These are phyloP conservation scores for Sugiyamaella castrensis DNA, from an alignment of 1,139 yeast genomes.

Conservation along the genomic window DNA sequence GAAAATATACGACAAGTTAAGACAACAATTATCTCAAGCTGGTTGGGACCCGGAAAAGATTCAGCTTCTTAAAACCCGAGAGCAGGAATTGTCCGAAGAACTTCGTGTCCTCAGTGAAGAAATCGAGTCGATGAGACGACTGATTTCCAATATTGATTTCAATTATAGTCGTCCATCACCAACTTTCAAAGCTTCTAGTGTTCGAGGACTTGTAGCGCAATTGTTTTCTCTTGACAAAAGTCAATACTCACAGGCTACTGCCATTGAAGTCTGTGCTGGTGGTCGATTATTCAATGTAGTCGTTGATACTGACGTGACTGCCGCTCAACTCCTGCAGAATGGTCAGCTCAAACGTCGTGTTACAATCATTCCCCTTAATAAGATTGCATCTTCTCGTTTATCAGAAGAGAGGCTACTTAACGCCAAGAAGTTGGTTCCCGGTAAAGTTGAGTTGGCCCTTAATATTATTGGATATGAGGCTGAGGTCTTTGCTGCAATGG, in stretches of 20 bases:
- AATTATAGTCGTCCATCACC: constrained; percentile 63
- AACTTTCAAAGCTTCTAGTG: constrained; percentile 55
- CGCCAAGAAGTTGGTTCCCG: constrained; percentile 74
- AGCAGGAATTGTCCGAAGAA: constrained; percentile 33
- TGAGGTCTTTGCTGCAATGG: constrained; percentile 79
- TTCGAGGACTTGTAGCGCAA: constrained; percentile 89
- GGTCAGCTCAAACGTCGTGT: constrained; percentile 81
- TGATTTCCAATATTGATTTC: constrained; percentile 73
- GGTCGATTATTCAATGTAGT: constrained; percentile 85
- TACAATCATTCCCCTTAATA: constrained; percentile 89
- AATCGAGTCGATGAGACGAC: constrained; percentile 57
- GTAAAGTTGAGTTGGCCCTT: constrained; percentile 82
- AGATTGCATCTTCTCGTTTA: constrained; percentile 55
- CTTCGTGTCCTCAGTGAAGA: constrained; percentile 48
- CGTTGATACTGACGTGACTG: constrained; percentile 83
- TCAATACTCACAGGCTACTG: constrained; percentile 65
- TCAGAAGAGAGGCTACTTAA: constrained; percentile 36
- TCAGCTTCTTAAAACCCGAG: constrained; percentile 46
- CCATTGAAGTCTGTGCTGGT: constrained; percentile 93
- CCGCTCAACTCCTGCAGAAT: constrained; percentile 71
- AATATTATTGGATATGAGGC: constrained; percentile 71
- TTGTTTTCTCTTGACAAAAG: constrained; percentile 62
- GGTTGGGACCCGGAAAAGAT: constrained; percentile 60
- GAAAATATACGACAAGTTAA: constrained; percentile 42
- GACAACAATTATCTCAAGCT: constrained; percentile 46